phyloP scores from a whole-genome alignment of 768 basidiomycete species.

The Rhizopogon sp. region DNA sequence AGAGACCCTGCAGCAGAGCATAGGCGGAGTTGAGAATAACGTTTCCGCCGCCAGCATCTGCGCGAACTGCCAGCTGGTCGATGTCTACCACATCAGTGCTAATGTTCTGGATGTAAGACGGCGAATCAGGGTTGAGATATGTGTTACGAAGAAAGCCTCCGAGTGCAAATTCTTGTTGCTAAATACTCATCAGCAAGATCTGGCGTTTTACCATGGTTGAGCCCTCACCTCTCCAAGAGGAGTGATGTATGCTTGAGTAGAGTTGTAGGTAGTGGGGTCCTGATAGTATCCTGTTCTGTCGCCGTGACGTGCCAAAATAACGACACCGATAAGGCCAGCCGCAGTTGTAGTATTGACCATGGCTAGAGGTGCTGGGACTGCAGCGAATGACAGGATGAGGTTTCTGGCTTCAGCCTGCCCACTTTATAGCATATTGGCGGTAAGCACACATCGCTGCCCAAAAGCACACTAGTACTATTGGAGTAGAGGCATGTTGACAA shows the following conservation, averaged over 20 bases:
- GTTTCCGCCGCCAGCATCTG: conserved; percentile 76
- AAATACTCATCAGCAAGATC: conserved; percentile 4
- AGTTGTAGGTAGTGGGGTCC: conserved; percentile 66
- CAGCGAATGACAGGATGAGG: neutral
- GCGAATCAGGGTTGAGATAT: conserved; percentile 58
- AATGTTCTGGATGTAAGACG: conserved; percentile 65
- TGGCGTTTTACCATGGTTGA: neutral
- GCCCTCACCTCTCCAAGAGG: conserved; percentile 61
- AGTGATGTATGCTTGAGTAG: conserved; percentile 59
- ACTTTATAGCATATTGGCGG: neutral
- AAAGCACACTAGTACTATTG: neutral
- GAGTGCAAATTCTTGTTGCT: conserved; percentile 66
- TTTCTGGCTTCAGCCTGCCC: neutral
- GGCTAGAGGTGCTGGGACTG: neutral
- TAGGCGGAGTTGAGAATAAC: conserved; percentile 82
- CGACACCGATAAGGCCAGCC: conserved; percentile 56
- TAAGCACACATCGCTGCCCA: neutral
- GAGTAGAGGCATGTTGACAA: neutral
- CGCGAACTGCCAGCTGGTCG: conserved; percentile 65
- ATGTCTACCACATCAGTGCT: conserved; percentile 62
- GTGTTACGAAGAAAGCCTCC: conserved; percentile 54
- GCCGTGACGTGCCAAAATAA: conserved; percentile 73
- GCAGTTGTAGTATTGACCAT: conserved; percentile 21
- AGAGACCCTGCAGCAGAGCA: conserved; percentile 79
- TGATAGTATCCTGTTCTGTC: conserved; percentile 67